A percentile compares a stretch with the other conserved stretches of the same genome.
phyloP scores from a whole-genome alignment of 495 filamentous ascomycete genomes.

The Beverwykella pulmonaria region DNA sequence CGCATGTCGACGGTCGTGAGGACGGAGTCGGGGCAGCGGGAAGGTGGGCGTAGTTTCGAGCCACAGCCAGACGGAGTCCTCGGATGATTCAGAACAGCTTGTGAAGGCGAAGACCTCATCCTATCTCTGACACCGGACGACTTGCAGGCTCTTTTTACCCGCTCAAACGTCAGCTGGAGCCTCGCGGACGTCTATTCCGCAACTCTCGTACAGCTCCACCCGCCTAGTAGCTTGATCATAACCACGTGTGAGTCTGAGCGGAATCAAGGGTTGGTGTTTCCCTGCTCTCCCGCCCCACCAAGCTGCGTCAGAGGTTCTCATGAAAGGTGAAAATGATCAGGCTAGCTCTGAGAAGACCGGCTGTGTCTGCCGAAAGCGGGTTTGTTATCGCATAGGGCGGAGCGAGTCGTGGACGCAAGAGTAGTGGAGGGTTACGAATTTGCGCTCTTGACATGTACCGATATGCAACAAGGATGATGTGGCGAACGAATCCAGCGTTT shows the following conservation, averaged over 20 bases:
- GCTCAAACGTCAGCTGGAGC: neutral
- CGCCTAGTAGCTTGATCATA: neutral
- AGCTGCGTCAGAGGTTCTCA: no score
- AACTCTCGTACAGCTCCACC: neutral
- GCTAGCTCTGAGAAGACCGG: no score
- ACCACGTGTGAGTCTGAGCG: neutral
- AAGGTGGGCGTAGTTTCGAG: neutral
- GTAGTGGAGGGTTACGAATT: no score
- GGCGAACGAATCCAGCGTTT: neutral
- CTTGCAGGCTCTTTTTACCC: slow-evolving; percentile 4
- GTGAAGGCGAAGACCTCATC: neutral
- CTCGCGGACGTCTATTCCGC: neutral
- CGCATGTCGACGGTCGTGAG: neutral
- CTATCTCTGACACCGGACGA: neutral
- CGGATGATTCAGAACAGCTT: neutral
- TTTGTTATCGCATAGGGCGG: no score
- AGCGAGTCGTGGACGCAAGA: no score
- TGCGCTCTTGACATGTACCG: no score
- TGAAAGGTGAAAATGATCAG: no score
- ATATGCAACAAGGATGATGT: neutral
- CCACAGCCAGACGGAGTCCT: slow-evolving; percentile 2
- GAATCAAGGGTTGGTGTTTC: no score
- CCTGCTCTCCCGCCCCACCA: no score
- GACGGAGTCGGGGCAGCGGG: slow-evolving; percentile 4
- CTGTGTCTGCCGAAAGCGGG: no score